Conservation (phyloP, 1,139 yeast species). For the Petasospora rhodanensis region DNA sequence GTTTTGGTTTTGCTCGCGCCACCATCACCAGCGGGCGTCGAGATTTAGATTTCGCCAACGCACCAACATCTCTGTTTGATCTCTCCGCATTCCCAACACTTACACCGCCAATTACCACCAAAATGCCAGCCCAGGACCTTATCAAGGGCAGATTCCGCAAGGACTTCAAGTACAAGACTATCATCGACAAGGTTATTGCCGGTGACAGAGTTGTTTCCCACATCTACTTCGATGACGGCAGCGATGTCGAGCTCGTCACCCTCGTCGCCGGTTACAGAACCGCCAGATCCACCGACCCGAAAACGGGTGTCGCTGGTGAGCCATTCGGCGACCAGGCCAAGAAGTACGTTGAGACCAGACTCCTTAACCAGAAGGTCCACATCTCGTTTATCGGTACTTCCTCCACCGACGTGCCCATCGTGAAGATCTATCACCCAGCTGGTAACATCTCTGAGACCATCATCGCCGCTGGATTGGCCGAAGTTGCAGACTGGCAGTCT, state of each 20-base stretch:
- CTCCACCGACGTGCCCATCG: conserved; percentile 61
- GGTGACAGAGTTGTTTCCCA: conserved; percentile 60
- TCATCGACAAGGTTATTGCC: conserved; percentile 70
- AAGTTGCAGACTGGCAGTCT: conserved; percentile 81
- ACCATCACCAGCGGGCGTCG: too few species aligned
- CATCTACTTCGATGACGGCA: conserved; percentile 49
- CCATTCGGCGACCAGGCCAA: conserved; percentile 66
- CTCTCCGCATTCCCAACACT: too few species aligned
- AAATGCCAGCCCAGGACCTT: conserved; percentile 13
- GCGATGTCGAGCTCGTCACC: conserved; percentile 49
- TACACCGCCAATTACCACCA: too few species aligned
- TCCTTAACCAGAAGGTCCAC: conserved; percentile 60
- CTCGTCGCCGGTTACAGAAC: conserved; percentile 69
- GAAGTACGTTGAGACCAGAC: conserved; percentile 58
- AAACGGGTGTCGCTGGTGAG: conserved; percentile 32
- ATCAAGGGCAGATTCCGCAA: conserved; percentile 25
- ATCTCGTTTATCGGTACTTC: conserved; percentile 57
- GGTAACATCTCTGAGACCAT: conserved; percentile 72
- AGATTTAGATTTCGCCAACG: too few species aligned
- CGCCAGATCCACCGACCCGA: conserved; percentile 55
- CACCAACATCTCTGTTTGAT: too few species aligned
- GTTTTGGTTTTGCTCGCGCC: too few species aligned
- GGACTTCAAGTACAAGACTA: conserved; percentile 35
- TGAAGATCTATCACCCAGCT: conserved; percentile 56
- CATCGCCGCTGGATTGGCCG: conserved; percentile 66